A percentile compares a stretch with the other conserved stretches of the same genome.
Evolutionary conservation across 2,329 filamentous ascomycete genomes (phyloP).

Genomic region (Furcasterigmium sp.): DNA sequence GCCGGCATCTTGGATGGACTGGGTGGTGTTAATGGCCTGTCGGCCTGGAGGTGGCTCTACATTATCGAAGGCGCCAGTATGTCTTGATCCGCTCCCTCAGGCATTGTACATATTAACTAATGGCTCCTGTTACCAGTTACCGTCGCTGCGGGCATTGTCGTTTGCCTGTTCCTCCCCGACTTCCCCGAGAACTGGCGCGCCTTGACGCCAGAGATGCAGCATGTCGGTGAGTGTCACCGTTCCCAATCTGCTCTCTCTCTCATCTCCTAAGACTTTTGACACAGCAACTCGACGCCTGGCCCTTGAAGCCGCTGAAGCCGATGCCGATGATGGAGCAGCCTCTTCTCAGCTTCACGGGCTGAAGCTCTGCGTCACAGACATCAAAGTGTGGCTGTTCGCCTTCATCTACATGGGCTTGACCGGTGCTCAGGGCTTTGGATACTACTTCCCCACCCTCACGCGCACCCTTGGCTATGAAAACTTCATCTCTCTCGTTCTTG

Average conservation of each 20-base stretch:
- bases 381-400: conserved; percentile 39
- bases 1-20: conserved; percentile 34
- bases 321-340: conserved; percentile 39
- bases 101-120: neutral
- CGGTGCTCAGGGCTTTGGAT: conserved; percentile 8
- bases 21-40: conserved; percentile 31
- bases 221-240: conserved; percentile 18
- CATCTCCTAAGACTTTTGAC: neutral
- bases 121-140: conserved; percentile 2
- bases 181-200: conserved; percentile 37
- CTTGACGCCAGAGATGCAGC: conserved; percentile 36
- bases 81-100: too few relatives aligned
- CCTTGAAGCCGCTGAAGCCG: conserved; percentile 42
- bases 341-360: conserved; percentile 43
- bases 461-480: conserved; percentile 82
- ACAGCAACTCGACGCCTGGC: conserved; percentile 23
- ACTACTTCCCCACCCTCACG: conserved; percentile 45
- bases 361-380: conserved; percentile 44
- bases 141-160: conserved; percentile 16
- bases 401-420: conserved; percentile 7
- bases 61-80: conserved; percentile 33
- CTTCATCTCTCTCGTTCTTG: conserved; percentile 60
- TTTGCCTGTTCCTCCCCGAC: conserved; percentile 20
- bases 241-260: too few relatives aligned
- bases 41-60: conserved; percentile 47